Base-by-base conservation (phyloP, 2,329 filamentous ascomycete genomes). In the Penicillium paneum region DNA sequence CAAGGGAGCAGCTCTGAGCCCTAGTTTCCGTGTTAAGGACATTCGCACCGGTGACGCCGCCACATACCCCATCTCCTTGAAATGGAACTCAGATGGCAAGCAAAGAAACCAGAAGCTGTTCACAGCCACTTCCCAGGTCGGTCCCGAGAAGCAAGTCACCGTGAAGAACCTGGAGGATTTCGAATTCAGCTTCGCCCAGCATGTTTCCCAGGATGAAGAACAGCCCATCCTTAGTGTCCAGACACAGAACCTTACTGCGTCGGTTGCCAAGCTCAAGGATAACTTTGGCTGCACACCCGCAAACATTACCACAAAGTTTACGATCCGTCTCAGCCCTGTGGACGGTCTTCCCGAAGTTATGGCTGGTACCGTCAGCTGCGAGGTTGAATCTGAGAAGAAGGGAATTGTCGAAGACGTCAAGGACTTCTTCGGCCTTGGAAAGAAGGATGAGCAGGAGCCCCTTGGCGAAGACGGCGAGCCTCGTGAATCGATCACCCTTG, bases 21-120 rank as follows among this genome's bases (percentile, higher is more conserved):
- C 93, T 38, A 93, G 89, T 71, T 99, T 99, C 85, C 88, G 91
- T 58, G 94, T 99, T 70, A 99, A 97, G 81, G 94, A 97, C 69
- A 99, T 99, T 62, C 83, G 89, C 55, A 84, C 89, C 48, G 82
- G 79, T n/a, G 94, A 99, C 65, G 84, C 83, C 21, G 83, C 89
- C 39, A 81, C 81, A 40, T 97, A 94, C 70, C 79, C 86, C 2
- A 82, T 88, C 28, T 85, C 86, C 53, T 82, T 96, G 65, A 89
- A 87, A 71, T 96, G 90, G 83, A 83, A 78, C 35, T 80, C 83
- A 54, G 85, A 88, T 59, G 82, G 83, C 38, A 89, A 93, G 76
- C 78, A 84, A 48, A 84, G 87, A 67, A 84, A 87, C 64, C 90
- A 96, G 76, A 88, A 89, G 69, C 81, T 99, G 24, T 97, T 95